Evolutionary conservation across 2,329 filamentous ascomycete species (phyloP), one percentile per base, ranked within the genome.

Genomic region (Penicillium sp.): DNA sequence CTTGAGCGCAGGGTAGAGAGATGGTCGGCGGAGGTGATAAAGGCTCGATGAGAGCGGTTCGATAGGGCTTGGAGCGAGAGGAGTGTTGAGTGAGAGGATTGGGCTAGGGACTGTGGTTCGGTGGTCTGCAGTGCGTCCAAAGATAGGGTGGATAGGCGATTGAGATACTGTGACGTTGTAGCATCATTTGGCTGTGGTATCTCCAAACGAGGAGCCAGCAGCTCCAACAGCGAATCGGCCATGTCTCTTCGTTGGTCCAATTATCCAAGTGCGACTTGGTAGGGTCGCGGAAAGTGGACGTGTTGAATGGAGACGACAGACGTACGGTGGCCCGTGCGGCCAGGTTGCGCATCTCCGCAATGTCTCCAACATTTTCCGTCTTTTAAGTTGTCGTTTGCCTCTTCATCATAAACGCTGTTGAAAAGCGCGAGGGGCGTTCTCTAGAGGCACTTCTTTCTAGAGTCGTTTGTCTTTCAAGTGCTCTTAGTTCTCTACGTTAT

Each of bases 41-140:
- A 88, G 19, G 89, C 84, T 73, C 89, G 91, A 77, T 97, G 89
- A 0, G 93, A 97, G 68, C 91, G 90, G 70, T 96, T 96, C 7
- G 93, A 94, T 53, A 98, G 86, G 0, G 87, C 86, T 75, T 99
- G 95, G 1, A 98, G 84, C 0, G 92, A 91, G 43, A 96, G 86
- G 14, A 94, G 84, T 43, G 91, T 85, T 0, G 91, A 90, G 64
- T 97, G 92, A 3, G 90, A 89, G 58, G 88, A 84, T 70, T 97
- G 92, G 0, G 89, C 82, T n/a, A 98, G 85, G 0, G 87, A 87
- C 63, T 92, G 88, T 0, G 90, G 89, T 76, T 99, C 95, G 6
- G 85, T 88, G 26, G 86, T 85, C 54, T 86, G 85, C 57, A 98
- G 84, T 38, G 89, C 86, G 26, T 87, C 83, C 54, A 96, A 83